Evolutionary conservation across 2,329 filamentous ascomycete species (phyloP).

Genomic region (Aspergillus uvarum): DNA sequence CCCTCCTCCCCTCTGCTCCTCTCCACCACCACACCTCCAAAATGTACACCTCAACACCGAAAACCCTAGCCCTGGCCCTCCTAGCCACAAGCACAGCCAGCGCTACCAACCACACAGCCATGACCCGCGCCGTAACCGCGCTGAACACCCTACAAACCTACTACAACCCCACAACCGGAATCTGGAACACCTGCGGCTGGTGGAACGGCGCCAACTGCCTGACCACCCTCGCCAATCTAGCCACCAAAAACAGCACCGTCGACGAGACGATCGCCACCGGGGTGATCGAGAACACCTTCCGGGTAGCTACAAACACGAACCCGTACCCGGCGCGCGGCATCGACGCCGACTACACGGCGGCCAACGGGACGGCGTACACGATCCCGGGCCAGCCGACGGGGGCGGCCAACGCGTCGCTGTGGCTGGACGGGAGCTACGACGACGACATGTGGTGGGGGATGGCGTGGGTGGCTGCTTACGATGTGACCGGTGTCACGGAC

Average conservation of each 20-base stretch:
- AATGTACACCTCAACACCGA: not conserved
- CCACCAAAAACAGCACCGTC: conserved; percentile 22
- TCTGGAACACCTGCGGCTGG: conserved; percentile 68
- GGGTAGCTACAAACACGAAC: conserved; percentile 22
- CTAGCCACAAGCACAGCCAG: not conserved
- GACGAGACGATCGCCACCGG: conserved; percentile 23
- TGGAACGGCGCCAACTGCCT: conserved; percentile 72
- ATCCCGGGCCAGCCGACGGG: not conserved
- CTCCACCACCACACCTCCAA: not conserved
- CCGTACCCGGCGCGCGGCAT: conserved; percentile 16
- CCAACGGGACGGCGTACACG: not conserved
- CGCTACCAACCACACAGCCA: not conserved
- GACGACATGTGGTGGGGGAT: conserved; percentile 57
- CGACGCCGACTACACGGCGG: conserved; percentile 10
- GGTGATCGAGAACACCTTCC: conserved; percentile 48
- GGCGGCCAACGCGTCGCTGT: conserved; percentile 20
- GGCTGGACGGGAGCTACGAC: conserved; percentile 46
- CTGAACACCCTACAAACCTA: conserved; percentile 54
- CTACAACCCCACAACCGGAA: conserved; percentile 60
- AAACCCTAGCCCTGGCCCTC: not conserved
- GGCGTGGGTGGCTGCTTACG: conserved; percentile 57
- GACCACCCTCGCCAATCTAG: conserved; percentile 60
- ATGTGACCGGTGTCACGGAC: conserved; percentile 46
- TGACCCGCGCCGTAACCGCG: not conserved
- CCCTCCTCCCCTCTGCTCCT: too few species aligned